These are phyloP conservation scores for Phylloporus rhodoxanthus DNA, from an alignment of 768 basidiomycete genomes.

Conservation along the genomic window DNA sequence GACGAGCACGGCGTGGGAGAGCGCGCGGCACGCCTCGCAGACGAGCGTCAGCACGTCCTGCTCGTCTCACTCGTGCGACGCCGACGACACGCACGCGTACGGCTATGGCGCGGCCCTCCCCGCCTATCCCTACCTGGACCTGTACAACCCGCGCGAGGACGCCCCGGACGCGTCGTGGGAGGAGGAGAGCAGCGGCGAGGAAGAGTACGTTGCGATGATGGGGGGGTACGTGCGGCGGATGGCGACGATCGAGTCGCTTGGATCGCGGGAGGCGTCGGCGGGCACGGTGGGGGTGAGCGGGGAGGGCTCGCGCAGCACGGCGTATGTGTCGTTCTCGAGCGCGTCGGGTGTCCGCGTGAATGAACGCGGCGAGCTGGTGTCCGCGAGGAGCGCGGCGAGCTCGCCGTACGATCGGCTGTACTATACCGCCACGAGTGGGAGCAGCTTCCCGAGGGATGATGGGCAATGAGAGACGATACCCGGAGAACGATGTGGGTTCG, in stretches of 20 bases:
- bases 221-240: slow-evolving; percentile 64
- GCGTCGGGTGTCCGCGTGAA: slow-evolving; percentile 17
- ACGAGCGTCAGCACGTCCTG: background rate
- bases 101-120: slow-evolving; percentile 25
- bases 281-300: slow-evolving; percentile 5
- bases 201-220: slow-evolving; percentile 48
- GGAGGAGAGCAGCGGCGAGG: slow-evolving; percentile 18
- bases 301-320: slow-evolving; percentile 18
- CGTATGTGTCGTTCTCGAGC: slow-evolving; percentile 25
- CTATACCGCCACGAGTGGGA: slow-evolving; percentile 14
- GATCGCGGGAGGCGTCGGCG: slow-evolving; percentile 48
- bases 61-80: slow-evolving; percentile 8
- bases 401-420: slow-evolving; percentile 12
- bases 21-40: slow-evolving; percentile 6
- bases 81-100: too few species aligned
- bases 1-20: slow-evolving; percentile 8
- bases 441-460: slow-evolving; percentile 6
- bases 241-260: slow-evolving; percentile 77
- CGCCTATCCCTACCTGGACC: slow-evolving; percentile 29
- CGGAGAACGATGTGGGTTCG: background rate
- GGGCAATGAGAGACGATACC: background rate
- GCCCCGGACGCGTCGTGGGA: slow-evolving; percentile 1
- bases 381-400: slow-evolving; percentile 2
- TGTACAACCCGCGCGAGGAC: slow-evolving; percentile 21
- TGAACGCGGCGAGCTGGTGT: slow-evolving; percentile 26